phyloP scores from a whole-genome alignment of 2,329 filamentous ascomycete species.

The Mollisiaceae sp. region DNA sequence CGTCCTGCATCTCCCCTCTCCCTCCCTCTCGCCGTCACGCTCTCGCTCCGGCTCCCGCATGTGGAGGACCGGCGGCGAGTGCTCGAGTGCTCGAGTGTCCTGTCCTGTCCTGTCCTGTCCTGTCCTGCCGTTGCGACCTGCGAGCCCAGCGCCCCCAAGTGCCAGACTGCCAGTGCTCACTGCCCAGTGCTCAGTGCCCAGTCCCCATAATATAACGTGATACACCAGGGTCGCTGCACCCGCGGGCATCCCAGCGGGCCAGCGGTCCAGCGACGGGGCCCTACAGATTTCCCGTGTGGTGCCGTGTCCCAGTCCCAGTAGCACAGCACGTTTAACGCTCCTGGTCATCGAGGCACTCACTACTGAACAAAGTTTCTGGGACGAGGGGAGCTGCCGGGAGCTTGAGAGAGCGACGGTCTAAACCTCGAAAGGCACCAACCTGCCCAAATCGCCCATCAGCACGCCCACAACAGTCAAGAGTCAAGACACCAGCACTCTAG shows the following conservation, averaged over 20 bases:
- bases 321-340: background rate
- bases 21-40: too few relatives aligned
- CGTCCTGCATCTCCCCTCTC: too few relatives aligned
- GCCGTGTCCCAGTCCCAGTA: too few relatives aligned
- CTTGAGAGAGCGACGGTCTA: too few relatives aligned
- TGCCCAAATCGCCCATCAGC: too few relatives aligned
- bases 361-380: conserved; percentile 24
- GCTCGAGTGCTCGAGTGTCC: too few relatives aligned
- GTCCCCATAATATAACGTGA: conserved; percentile 35
- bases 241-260: conserved; percentile 16
- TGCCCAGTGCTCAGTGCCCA: conserved; percentile 2
- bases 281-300: background rate
- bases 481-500: too few relatives aligned
- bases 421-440: background rate
- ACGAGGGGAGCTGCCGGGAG: conserved; percentile 9
- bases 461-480: too few relatives aligned
- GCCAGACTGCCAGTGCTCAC: background rate
- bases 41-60: background rate
- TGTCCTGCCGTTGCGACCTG: background rate
- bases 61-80: too few relatives aligned
- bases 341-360: background rate
- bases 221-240: conserved; percentile 30
- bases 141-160: background rate
- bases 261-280: background rate
- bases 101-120: background rate